Evolutionary conservation across 2,329 filamentous ascomycete species (phyloP).

Genomic region (Gliomastix tumulicola): DNA sequence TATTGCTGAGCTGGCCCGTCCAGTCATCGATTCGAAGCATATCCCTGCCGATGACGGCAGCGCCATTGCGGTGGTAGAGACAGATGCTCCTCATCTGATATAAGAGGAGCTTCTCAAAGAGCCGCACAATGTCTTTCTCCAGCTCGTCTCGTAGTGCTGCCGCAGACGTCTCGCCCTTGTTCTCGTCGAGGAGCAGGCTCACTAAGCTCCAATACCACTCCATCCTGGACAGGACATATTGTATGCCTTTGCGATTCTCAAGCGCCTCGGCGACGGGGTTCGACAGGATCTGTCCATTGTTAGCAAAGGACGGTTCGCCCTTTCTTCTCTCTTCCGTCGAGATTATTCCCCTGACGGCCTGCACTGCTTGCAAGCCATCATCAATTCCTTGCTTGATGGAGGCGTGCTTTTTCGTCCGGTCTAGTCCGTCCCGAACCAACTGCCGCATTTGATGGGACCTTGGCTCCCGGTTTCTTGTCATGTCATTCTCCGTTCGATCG

Average conservation of each 20-base stretch:
- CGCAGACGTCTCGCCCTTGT: slow-evolving; percentile 5
- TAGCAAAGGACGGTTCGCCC: neutral
- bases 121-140: slow-evolving; percentile 18
- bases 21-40: slow-evolving; percentile 24
- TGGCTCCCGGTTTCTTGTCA: no score
- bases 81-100: slow-evolving; percentile 33
- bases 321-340: neutral
- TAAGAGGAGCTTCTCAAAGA: slow-evolving; percentile 30
- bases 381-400: slow-evolving; percentile 15
- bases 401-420: slow-evolving; percentile 14
- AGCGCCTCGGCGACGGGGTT: slow-evolving; percentile 17
- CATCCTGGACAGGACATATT: slow-evolving; percentile 23
- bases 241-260: slow-evolving; percentile 19
- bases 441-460: slow-evolving; percentile 17
- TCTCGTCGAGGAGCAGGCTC: slow-evolving; percentile 14
- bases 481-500: neutral
- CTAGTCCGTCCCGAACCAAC: slow-evolving; percentile 15
- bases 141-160: slow-evolving; percentile 12
- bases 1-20: slow-evolving; percentile 15
- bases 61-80: slow-evolving; percentile 22
- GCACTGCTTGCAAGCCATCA: slow-evolving; percentile 12
- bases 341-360: slow-evolving; percentile 13
- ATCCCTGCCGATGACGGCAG: slow-evolving; percentile 16
- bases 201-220: slow-evolving; percentile 26
- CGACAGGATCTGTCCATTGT: slow-evolving; percentile 15